Evolutionary conservation across 306 rosid species (phyloP), one percentile per base, ranked within the genome.

Genomic region (Cercis canadensis): DNA sequence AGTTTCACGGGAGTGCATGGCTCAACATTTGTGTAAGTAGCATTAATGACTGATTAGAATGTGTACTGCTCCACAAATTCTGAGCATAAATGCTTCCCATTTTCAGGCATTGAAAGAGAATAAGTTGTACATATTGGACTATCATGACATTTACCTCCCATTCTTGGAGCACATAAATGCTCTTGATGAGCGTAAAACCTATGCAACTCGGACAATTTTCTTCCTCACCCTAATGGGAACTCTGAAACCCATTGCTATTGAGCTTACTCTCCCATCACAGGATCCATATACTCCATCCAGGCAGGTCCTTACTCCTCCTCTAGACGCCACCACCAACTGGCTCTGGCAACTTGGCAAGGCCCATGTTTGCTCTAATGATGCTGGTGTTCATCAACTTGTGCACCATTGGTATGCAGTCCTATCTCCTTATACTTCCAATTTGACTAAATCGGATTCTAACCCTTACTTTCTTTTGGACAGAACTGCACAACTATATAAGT

Each of bases 121-220:
- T 1, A 83, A 32, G 71, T 29, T 83, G 72, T 83, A 75, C 68
- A 19, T 68, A 37, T 7, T 83, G 34, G 87, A 83, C 57, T 83
- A 79, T 63, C 84, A 75, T 13, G 84, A 79, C 31, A 2, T 63
- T 16, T 80, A 67, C 69, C 71, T 83, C 5, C 87, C 84, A 46
- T 73, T 83, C 34, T 12, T 83, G 33, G 76, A 80, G 41, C 61
- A 57, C 8, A 80, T 83, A 44, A 83, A 83, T 74, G 77, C 37
- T 12, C 80, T 72, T 53, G 82, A 76, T 4, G 78, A 41, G 17
- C 82, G 77, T 31, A 79, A 80, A 72, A 76, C 80, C 9, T 83
- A 83, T 52, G 82, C 82, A 39, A 83, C 84, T 13, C 73, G 84
- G 16, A 80, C 87, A 45, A 46, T 83, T 18, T 83, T 80, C 57